A percentile compares a stretch with the other conserved stretches of the same genome.
phyloP scores from a whole-genome alignment of 768 basidiomycete genomes.

The Boletus insuetus region DNA sequence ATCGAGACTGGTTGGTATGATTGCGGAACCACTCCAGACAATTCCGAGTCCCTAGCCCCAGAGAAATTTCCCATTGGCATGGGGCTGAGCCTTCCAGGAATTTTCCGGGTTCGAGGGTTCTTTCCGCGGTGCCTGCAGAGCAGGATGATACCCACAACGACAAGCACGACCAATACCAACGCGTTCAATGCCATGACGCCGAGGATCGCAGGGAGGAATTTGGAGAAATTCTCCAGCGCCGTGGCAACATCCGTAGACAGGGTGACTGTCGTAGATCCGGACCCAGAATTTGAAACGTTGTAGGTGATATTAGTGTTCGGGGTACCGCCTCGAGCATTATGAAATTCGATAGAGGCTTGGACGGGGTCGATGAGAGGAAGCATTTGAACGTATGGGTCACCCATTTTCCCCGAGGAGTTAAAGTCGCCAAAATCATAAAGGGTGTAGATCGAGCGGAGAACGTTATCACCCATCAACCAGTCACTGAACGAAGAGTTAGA shows the following conservation, averaged over 20 bases:
- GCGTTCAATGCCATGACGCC: constrained; percentile 78
- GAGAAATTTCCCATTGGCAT: constrained; percentile 50
- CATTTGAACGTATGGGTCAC: constrained; percentile 75
- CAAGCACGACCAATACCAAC: constrained; percentile 57
- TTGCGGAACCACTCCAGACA: constrained; percentile 41
- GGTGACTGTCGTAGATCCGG: constrained; percentile 46
- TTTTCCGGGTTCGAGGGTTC: constrained; percentile 34
- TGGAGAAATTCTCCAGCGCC: constrained; percentile 61
- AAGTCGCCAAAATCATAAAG: constrained; percentile 86
- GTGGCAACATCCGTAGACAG: constrained; percentile 57
- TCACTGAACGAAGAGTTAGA: constrained; percentile 47
- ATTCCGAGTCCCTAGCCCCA: constrained; percentile 35
- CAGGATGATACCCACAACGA: constrained; percentile 50
- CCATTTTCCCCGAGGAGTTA: constrained; percentile 59
- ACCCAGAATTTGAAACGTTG: constrained; percentile 42
- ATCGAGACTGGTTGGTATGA: constrained; percentile 72
- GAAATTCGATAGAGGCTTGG: constrained; percentile 70
- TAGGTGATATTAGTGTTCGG: constrained; percentile 69
- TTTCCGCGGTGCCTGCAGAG: constrained; percentile 50
- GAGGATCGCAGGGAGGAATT: constrained; percentile 70
- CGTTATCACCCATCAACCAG: constrained; percentile 80
- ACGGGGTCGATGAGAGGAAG: constrained; percentile 67
- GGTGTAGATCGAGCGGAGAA: constrained; percentile 78
- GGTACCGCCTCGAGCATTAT: constrained; percentile 59
- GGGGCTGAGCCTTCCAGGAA: constrained; percentile 48